Conservation (phyloP, 148 eudicot species). For the Salicornia ramosissima region DNA sequence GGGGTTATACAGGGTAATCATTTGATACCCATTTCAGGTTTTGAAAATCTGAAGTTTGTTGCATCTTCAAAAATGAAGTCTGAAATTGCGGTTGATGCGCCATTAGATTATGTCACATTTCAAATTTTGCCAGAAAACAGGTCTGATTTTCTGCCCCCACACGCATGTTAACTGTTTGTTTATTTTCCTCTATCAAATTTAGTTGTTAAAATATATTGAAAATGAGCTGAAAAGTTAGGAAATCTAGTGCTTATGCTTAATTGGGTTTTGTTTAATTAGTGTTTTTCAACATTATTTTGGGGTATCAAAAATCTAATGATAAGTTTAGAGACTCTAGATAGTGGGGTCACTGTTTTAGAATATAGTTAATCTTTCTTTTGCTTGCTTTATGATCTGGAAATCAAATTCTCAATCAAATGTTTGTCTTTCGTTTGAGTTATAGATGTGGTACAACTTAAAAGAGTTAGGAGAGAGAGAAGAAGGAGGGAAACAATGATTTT, state of each 20-base stretch:
- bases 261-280: constrained; percentile 6
- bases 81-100: constrained; percentile 44
- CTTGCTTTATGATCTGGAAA: constrained; percentile 19
- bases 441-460: neutral
- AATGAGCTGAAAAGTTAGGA: constrained; percentile 4
- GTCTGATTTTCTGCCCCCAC: constrained; percentile 25
- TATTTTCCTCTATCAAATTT: neutral
- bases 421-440: constrained; percentile 15
- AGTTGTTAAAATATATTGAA: constrained; percentile 1
- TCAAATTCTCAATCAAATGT: constrained; percentile 7
- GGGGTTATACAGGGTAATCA: neutral
- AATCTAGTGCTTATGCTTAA: constrained; percentile 8
- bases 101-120: constrained; percentile 57
- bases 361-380: constrained; percentile 12
- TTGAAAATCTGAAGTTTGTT: constrained; percentile 14
- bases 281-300: neutral
- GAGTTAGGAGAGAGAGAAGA: neutral
- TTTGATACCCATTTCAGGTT: constrained; percentile 23
- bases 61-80: constrained; percentile 41
- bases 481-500: neutral
- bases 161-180: neutral
- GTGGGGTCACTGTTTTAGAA: constrained; percentile 22
- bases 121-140: constrained; percentile 62
- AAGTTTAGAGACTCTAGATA: neutral
- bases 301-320: constrained; percentile 5